Percentiles rank a stretch among this genome's conserved stretches.
Conservation (phyloP, 2,329 filamentous ascomycete genomes). For the Knoxdaviesia proteae region DNA sequence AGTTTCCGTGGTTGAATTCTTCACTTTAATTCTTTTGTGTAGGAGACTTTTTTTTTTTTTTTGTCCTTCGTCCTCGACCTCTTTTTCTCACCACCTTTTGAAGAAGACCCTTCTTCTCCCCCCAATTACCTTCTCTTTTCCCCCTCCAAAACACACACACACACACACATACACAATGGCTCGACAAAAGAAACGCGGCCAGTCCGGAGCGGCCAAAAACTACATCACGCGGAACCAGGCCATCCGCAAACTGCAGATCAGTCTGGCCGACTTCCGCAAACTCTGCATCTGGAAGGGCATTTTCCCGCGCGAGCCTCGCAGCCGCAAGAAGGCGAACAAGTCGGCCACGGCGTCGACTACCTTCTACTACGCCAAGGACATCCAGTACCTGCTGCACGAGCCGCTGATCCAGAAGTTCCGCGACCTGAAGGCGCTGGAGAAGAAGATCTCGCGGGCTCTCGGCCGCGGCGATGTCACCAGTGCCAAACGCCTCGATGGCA, state of each 20-base stretch:
- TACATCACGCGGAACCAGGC: conserved; percentile 95
- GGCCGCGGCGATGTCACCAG: conserved; percentile 81
- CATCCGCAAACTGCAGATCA: conserved; percentile 93
- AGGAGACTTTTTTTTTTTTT: not conserved
- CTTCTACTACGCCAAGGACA: conserved; percentile 84
- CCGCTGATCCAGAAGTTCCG: conserved; percentile 86
- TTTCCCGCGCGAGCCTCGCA: conserved; percentile 90
- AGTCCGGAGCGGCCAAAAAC: conserved; percentile 87
- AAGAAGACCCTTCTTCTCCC: conserved; percentile 2
- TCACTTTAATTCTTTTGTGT: too few species aligned
- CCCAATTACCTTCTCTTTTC: conserved; percentile 1
- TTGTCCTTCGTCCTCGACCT: not conserved
- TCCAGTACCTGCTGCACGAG: conserved; percentile 94
- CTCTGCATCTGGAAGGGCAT: conserved; percentile 99
- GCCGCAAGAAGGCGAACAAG: conserved; percentile 91
- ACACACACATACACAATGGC: conserved; percentile 27
- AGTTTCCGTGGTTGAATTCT: conserved; percentile 11
- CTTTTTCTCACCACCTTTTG: not conserved
- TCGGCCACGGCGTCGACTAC: conserved; percentile 78
- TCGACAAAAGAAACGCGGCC: conserved; percentile 80
- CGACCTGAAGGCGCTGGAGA: conserved; percentile 88
- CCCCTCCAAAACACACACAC: not conserved
- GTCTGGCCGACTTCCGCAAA: conserved; percentile 88
- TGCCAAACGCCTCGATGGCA: conserved; percentile 66
- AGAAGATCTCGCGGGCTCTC: conserved; percentile 88